Evolutionary conservation across 2,329 filamentous ascomycete species (phyloP).

Genomic region (Fusarium sp.): DNA sequence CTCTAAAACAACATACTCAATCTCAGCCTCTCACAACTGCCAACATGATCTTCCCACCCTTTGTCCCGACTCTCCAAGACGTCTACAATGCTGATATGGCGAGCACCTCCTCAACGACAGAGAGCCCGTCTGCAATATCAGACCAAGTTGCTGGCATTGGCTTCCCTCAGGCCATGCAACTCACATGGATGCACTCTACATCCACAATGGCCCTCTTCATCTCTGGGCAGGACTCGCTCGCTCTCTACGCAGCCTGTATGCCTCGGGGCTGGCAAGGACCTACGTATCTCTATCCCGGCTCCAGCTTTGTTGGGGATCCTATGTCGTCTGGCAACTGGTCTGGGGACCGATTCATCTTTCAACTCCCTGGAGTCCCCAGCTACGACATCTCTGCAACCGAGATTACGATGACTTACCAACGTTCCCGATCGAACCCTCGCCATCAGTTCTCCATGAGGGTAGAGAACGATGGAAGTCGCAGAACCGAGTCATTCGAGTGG

Average conservation of each 20-base stretch:
- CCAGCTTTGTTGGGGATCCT: slow-evolving; percentile 8
- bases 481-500: slow-evolving; percentile 37
- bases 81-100: background rate
- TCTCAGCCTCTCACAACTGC: background rate
- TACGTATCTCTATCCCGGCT: slow-evolving; percentile 14
- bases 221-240: slow-evolving; percentile 1
- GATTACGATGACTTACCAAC: slow-evolving; percentile 18
- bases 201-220: slow-evolving; percentile 28
- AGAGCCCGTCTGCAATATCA: slow-evolving; percentile 15
- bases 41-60: slow-evolving; percentile 32
- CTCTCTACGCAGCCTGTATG: slow-evolving; percentile 29
- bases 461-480: background rate
- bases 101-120: background rate
- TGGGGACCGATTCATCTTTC: slow-evolving; percentile 11
- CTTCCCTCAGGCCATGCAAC: slow-evolving; percentile 34
- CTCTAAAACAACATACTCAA: background rate
- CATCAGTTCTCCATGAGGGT: slow-evolving; percentile 36
- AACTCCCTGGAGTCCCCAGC: slow-evolving; percentile 22
- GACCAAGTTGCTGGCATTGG: slow-evolving; percentile 27
- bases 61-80: slow-evolving; percentile 19
- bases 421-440: background rate
- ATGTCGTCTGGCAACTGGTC: slow-evolving; percentile 16
- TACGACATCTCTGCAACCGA: slow-evolving; percentile 18
- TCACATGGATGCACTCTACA: slow-evolving; percentile 31
- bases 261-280: slow-evolving; percentile 24